Evolutionary conservation across 208 protist species (phyloP).

Genomic region (Acanthamoeba castellanii): DNA sequence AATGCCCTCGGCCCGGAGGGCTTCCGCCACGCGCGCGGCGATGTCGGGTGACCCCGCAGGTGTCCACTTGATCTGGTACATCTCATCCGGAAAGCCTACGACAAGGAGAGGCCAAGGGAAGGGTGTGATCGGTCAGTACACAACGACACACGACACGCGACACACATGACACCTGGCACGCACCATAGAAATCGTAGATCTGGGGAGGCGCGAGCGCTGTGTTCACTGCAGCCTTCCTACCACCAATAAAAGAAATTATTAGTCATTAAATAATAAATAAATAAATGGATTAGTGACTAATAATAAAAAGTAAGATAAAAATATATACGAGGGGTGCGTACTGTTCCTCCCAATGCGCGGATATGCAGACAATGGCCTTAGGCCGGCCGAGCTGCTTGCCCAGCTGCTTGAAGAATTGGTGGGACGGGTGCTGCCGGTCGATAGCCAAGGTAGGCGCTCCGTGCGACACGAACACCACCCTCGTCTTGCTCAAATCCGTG

Average conservation of each 20-base stretch:
- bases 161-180: too few species aligned
- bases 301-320: background rate
- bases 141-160: too few species aligned
- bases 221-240: slow-evolving; percentile 81
- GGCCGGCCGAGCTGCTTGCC: slow-evolving; percentile 81
- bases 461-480: slow-evolving; percentile 24
- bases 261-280: too few species aligned
- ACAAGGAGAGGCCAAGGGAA: too few species aligned
- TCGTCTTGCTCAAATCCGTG: background rate
- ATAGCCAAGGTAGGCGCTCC: background rate
- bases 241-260: background rate
- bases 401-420: background rate
- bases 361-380: slow-evolving; percentile 90
- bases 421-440: background rate
- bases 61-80: slow-evolving; percentile 91
- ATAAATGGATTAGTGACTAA: too few species aligned
- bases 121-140: too few species aligned
- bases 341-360: slow-evolving; percentile 91
- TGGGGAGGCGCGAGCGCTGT: slow-evolving; percentile 79
- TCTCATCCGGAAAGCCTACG: slow-evolving; percentile 88
- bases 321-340: background rate
- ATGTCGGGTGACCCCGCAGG: slow-evolving; percentile 78
- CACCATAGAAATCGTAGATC: slow-evolving; percentile 93
- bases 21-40: slow-evolving; percentile 36
- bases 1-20: background rate